A percentile compares a stretch with the other conserved stretches of the same genome.
These are phyloP conservation scores for Lactifluus hygrophoroides DNA, from an alignment of 768 basidiomycete species.

Conservation along the genomic window DNA sequence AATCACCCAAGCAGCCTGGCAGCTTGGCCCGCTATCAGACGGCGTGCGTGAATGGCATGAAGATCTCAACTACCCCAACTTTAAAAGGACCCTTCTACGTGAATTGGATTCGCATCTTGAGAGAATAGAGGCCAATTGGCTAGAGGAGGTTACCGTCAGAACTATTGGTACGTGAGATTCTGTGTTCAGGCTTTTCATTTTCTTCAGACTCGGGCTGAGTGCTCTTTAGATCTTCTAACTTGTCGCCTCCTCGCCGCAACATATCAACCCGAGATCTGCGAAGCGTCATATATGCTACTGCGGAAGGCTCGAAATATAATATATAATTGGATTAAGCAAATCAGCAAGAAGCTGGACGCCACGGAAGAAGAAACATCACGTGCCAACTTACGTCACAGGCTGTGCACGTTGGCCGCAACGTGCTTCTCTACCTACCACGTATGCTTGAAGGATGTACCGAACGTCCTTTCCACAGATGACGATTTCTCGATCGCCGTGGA, in stretches of 20 bases:
- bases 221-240: background rate
- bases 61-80: conserved; percentile 29
- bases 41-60: conserved; percentile 32
- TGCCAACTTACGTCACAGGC: background rate
- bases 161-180: conserved; percentile 2
- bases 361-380: background rate
- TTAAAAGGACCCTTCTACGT: conserved; percentile 30
- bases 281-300: background rate
- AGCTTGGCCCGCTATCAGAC: conserved; percentile 30
- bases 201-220: background rate
- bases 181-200: too few species aligned
- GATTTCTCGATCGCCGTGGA: conserved; percentile 9
- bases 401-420: conserved; percentile 5
- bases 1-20: conserved; percentile 36
- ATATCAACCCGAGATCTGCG: background rate
- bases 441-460: background rate
- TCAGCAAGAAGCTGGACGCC: background rate
- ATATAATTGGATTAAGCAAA: background rate
- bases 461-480: background rate
- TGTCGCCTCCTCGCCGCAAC: conserved; percentile 2
- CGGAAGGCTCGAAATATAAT: conserved; percentile 6
- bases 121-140: conserved; percentile 36
- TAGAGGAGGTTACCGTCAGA: conserved; percentile 15
- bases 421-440: conserved; percentile 12
- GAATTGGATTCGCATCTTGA: conserved; percentile 31